Percentiles rank a stretch among this genome's conserved stretches.
Conservation (phyloP, 116 monocot species). For the Dioscorea cayenensis region DNA sequence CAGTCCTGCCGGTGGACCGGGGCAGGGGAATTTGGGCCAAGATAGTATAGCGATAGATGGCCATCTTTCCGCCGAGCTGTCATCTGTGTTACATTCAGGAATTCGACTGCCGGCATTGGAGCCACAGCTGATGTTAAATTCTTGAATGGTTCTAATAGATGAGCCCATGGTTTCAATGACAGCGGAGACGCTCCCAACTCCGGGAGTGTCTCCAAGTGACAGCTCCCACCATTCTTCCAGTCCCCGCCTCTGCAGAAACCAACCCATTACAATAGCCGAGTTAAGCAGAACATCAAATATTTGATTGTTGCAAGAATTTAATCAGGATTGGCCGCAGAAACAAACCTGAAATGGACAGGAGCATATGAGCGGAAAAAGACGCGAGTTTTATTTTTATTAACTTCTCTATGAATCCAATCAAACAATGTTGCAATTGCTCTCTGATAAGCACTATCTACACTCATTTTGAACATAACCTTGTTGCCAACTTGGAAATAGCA, state of each 20-base stretch:
- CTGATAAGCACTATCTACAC: constrained; percentile 17
- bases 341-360: constrained; percentile 23
- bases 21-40: constrained; percentile 35
- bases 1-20: constrained; percentile 72
- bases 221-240: constrained; percentile 91
- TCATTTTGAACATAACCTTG: constrained; percentile 17
- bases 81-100: constrained; percentile 74
- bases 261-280: not conserved
- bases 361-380: constrained; percentile 26
- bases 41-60: constrained; percentile 68
- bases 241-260: constrained; percentile 52
- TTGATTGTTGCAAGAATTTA: too few species aligned
- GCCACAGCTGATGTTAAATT: not conserved
- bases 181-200: constrained; percentile 16
- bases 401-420: constrained; percentile 19
- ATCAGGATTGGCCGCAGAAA: not conserved
- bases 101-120: constrained; percentile 12
- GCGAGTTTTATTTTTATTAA: constrained; percentile 13
- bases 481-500: constrained; percentile 23
- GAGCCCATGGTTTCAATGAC: constrained; percentile 28
- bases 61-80: constrained; percentile 69
- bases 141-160: constrained; percentile 30
- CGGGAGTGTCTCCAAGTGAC: constrained; percentile 66
- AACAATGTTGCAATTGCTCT: constrained; percentile 17
- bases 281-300: too few species aligned